Base-by-base conservation (phyloP, 1,139 yeast genomes). In the Yamadazyma epiphylla region DNA sequence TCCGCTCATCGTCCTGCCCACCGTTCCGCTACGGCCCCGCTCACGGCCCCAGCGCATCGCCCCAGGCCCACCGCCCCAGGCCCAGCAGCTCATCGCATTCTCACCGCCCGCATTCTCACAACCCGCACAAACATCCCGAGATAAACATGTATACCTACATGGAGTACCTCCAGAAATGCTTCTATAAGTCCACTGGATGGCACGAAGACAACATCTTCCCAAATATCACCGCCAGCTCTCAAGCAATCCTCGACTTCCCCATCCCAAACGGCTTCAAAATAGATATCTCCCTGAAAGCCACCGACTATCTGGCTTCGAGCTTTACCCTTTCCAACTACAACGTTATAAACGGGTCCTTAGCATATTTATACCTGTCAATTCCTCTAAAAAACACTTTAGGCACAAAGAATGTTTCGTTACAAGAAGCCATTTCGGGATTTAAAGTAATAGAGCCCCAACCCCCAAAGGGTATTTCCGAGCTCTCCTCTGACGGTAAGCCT, bases 341-440 rank as follows among this genome's bases (percentile, higher is more conserved):
- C 25, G 58, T 74, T 5, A 74, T 91, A 29, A 80, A 81, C 49
- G 97, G 97, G 0, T 83, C 96, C 0, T 52, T 89, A 22, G 80
- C 96, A 1, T 91, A 89, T 49, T 55, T 89, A 13, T 88, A 84
- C 54, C 74, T 91, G 4, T 76, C 89, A 0, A 58, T 64, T 0
- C 77, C 83, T 1, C 55, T 86, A 27, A 55, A 56, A 5, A 63
- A 68, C 32, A 71, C 79, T 4, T 50, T 60, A 34, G 72, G 80
- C 0, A 73, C 91, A 3, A 63, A 60, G 13, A 62, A 66, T 15
- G 59, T 83, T 3, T 69, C 81, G 2, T 61, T 89, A 15, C 87
- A 80, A 39, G 80, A 80, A 27, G 83, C 86, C 3, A 72, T 84
- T n/a, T 74, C 87, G n/a, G 88, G 95, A 0, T 87, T 83, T 51